Base-by-base conservation (phyloP, 306 rosid genomes). In the Cucumis cinereus region DNA sequence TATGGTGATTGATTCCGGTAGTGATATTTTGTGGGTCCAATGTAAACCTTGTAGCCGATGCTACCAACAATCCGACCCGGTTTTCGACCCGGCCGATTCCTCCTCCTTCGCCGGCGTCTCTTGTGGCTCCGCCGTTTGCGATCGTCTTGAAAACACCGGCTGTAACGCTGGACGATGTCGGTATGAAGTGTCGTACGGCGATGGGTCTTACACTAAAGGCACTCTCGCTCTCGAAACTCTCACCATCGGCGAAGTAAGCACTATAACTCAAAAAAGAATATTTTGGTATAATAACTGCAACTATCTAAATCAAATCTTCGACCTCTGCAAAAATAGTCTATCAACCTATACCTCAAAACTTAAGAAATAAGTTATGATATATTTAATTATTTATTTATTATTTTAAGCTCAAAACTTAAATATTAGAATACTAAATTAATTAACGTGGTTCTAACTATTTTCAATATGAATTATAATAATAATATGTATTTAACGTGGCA, bases 21-120 rank as follows among this genome's bases (percentile, higher is more conserved):
- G 98, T 19, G 98, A 93, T 47, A 83, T 93, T 7, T 90, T 93
- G 1, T 93, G 98, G 98, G 89, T 93, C 20, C 98, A 93, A 68
- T 93, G 98, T 59, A 84, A 88, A 55, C 98, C 98, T 19, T 93
- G 98, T 33, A 66, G 28, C 54, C 86, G 86, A 41, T 93, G 98
- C 57, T 93, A 91, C 79, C 93, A 77, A 35, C 98, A 93, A 73
- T 79, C 91, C 72, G 97, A 91, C 80, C 98, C 97, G 0, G 89
- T 93, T 4, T 93, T 91, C 70, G 87, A 93, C 79, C 98, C 98
- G 26, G 91, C 93, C 3, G 47, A n/a, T 2, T 93, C 98, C 5
- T 82, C 92, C 1, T 88, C 98, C 0, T 93, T 55, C 41, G 1
- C 84, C 15, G 87, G 89, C 0, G 88, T 93, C 19, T 35, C 97